Percentiles rank a stretch among this genome's conserved stretches.
phyloP scores from a whole-genome alignment of 257 asterid species.

The Nicotiana knightiana region DNA sequence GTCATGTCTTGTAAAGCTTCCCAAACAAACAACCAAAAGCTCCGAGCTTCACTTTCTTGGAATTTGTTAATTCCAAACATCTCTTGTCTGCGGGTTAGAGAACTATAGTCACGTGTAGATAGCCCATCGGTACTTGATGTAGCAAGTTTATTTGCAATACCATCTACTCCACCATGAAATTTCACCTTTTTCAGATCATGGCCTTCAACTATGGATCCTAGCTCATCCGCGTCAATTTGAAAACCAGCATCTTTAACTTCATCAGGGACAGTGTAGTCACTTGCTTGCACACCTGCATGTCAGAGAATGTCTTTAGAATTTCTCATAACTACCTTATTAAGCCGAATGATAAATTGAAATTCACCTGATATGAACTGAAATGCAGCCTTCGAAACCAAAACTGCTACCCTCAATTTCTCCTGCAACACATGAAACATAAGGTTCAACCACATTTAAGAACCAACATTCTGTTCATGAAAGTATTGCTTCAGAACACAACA shows the following conservation, averaged over 20 bases:
- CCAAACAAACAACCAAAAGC: constrained; percentile 74
- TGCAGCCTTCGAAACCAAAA: constrained; percentile 85
- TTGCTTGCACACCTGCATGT: constrained; percentile 45
- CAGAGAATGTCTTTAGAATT: neutral
- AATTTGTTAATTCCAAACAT: constrained; percentile 66
- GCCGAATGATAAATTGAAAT: neutral
- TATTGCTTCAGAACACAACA: neutral
- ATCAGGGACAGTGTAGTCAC: constrained; percentile 63
- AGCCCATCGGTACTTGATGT: constrained; percentile 53
- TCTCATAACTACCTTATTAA: neutral
- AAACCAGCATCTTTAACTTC: constrained; percentile 69
- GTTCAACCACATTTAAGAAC: constrained; percentile 6
- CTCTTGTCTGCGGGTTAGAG: constrained; percentile 45
- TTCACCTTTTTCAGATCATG: constrained; percentile 59
- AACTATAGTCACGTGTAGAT: constrained; percentile 27
- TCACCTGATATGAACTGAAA: constrained; percentile 69
- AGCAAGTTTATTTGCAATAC: constrained; percentile 52
- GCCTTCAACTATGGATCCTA: constrained; percentile 68
- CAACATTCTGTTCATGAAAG: neutral
- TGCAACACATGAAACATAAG: constrained; percentile 6
- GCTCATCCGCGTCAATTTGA: constrained; percentile 65
- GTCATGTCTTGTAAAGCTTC: constrained; percentile 94
- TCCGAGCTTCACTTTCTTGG: constrained; percentile 39
- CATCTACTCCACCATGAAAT: constrained; percentile 63
- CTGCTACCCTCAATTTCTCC: constrained; percentile 87